Evolutionary conservation across 768 basidiomycete species (phyloP), one percentile per base, ranked within the genome.

Genomic region (Xanthoconium purpureum): DNA sequence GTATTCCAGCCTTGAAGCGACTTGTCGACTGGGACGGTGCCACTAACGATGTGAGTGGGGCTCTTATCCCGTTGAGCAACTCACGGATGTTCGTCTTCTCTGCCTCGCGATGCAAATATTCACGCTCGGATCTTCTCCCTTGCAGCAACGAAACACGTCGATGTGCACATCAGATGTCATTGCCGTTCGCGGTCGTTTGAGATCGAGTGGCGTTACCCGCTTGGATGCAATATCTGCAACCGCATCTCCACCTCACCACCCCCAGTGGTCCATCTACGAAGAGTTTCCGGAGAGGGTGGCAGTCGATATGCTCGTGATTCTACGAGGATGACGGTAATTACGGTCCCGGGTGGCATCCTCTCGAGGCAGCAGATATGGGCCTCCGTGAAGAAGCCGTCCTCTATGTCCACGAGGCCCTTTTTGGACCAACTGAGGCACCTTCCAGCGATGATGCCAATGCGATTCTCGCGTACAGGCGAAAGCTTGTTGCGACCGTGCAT

Each of bases 131-230:
- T 61, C 38, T 54, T 52, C 38, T 64, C 60, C 2, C 56, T 44
- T 0, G 37, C 58, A 3, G 24, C 55, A n/a, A 55, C 63, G 3
- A 54, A 49, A 28, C 61, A 54, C 47, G 52, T 64, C 39, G 63
- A 61, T 17, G 55, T 61, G 13, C 63, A 61, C 20, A 24, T 64
- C 38, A 54, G 52, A 33, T 60, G 60, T 39, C 32, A 60, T 18
- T 49, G 43, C 30, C 58, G 48, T 17, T 2, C 47, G 17, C 20
- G 54, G 20, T 12, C 8, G 17, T 40, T 14, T 28, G 3, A 2
- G 14, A 35, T 56, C 39, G 49, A 66, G 30, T 58, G 54, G 60
- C 17, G 10, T 29, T 66, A 60, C 50, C 56, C 52, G 6, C 29
- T 61, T 10, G 54, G 61, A 11, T 66, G 42, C 43, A 38, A 11